Evolutionary conservation across 805 yeast species (phyloP), one percentile per base, ranked within the genome.

Genomic region (Sugiyamaella americana): DNA sequence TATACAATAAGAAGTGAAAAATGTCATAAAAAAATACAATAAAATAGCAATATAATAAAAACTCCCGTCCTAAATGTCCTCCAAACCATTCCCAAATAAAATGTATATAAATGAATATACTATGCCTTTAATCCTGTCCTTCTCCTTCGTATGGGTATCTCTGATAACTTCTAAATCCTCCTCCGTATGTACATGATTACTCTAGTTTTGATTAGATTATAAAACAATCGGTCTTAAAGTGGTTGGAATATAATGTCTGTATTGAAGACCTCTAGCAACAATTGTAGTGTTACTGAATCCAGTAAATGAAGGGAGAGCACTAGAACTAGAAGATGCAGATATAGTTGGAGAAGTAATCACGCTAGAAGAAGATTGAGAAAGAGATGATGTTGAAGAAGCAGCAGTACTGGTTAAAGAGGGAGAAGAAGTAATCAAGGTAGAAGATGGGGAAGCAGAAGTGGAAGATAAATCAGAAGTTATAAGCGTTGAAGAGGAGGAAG

Each of bases 331-430:
- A 17, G 39, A 38, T 26, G 21, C 40, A 16, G 22, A 17, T 24
- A 43, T 13, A 10, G 40, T 32, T 8, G 24, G 16, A 16, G 44
- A 41, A 30, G 42, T 6, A 22, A 29, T 16, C 16, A 46, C 11
- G 44, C 47, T 13, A 19, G 40, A 4, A 11, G 48, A n/a, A 16
- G 40, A 3, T 8, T 44, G 29, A 21, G 35, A 21, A 11, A 23
- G 38, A 30, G 18, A 8, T 8, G 37, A 6, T 6, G 20, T 5
- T 13, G 37, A 35, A 20, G 47, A n/a, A 18, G 6, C 37, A 18
- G 47, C n/a, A 3, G 18, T 38, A 42, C 32, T 13, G 29, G 48
- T 13, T 32, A 20, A 8, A 37, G 47, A 19, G 38, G 30, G 10
- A 3, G 46, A 13, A 10, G 37, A 16, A 16, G 46, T 17, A 5